Conservation (phyloP, 1,284 basidiomycete genomes). For the Heliocybe sulcata region DNA sequence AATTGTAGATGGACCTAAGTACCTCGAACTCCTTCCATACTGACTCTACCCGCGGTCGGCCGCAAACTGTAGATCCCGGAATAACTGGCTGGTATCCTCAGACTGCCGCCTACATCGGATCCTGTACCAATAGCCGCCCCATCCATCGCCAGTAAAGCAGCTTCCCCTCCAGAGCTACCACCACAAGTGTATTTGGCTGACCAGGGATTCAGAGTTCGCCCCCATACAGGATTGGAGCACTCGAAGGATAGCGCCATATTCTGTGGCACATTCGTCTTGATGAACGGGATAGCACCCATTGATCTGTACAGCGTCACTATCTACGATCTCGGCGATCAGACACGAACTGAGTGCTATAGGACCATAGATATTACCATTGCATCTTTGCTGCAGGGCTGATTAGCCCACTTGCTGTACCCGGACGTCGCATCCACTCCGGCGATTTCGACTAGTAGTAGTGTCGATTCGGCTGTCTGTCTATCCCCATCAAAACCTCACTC, state of each 20-base stretch:
- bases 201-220: constrained; percentile 68
- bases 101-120: constrained; percentile 70
- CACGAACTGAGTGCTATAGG: neutral
- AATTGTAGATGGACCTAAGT: no score
- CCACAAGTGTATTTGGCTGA: constrained; percentile 59
- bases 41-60: constrained; percentile 51
- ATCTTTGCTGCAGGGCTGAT: constrained; percentile 48
- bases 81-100: constrained; percentile 76
- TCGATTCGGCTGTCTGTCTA: neutral
- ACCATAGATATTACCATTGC: constrained; percentile 39
- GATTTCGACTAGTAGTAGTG: constrained; percentile 31
- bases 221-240: constrained; percentile 81
- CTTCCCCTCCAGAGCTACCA: constrained; percentile 79
- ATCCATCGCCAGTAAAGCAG: constrained; percentile 66
- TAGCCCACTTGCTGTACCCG: constrained; percentile 66
- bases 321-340: constrained; percentile 13
- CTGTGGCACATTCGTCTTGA: constrained; percentile 78
- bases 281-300: constrained; percentile 51
- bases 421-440: constrained; percentile 61
- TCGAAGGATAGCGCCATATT: constrained; percentile 80
- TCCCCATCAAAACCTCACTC: constrained; percentile 20
- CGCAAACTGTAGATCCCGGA: constrained; percentile 82
- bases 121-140: constrained; percentile 77
- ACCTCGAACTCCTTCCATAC: constrained; percentile 41
- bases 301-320: constrained; percentile 36